Evolutionary conservation across 2,329 filamentous ascomycete species (phyloP).

Genomic region (Dryadomyces quercus-mongolicae): DNA sequence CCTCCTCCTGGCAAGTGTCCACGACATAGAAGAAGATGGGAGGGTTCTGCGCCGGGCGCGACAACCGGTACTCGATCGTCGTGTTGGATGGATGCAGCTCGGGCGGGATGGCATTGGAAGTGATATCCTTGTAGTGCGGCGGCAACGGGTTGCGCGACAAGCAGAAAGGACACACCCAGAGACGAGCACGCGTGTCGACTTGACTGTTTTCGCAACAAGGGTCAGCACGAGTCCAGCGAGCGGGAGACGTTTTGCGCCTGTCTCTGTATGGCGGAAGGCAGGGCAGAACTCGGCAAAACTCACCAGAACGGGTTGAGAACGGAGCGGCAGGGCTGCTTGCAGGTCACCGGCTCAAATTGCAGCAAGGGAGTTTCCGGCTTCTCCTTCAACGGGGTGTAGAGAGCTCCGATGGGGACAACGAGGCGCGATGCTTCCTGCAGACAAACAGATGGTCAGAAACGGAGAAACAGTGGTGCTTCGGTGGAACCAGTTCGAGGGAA

Average conservation of each 20-base stretch:
- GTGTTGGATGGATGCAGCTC: conserved; percentile 74
- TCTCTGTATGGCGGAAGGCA: too few species aligned
- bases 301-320: conserved; percentile 97
- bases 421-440: conserved; percentile 78
- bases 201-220: conserved; percentile 41
- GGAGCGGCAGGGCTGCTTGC: conserved; percentile 90
- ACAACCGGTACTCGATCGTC: conserved; percentile 80
- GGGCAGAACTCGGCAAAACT: conserved; percentile 19
- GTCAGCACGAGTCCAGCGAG: not conserved
- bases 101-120: conserved; percentile 67
- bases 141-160: conserved; percentile 72
- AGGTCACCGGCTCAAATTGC: conserved; percentile 92
- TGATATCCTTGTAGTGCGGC: conserved; percentile 84
- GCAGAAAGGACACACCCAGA: conserved; percentile 87
- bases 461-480: too few species aligned
- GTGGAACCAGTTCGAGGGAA: not conserved
- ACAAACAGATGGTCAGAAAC: not conserved
- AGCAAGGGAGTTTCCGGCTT: conserved; percentile 80
- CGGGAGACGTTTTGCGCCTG: too few species aligned
- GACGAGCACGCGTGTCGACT: conserved; percentile 69
- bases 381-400: conserved; percentile 94
- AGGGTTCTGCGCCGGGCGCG: conserved; percentile 69
- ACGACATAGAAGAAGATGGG: conserved; percentile 83
- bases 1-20: conserved; percentile 80
- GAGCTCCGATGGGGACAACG: conserved; percentile 88